Evolutionary conservation across 1,284 basidiomycete species (phyloP), one percentile per base, ranked within the genome.

Genomic region (Anthracocystis setariae): DNA sequence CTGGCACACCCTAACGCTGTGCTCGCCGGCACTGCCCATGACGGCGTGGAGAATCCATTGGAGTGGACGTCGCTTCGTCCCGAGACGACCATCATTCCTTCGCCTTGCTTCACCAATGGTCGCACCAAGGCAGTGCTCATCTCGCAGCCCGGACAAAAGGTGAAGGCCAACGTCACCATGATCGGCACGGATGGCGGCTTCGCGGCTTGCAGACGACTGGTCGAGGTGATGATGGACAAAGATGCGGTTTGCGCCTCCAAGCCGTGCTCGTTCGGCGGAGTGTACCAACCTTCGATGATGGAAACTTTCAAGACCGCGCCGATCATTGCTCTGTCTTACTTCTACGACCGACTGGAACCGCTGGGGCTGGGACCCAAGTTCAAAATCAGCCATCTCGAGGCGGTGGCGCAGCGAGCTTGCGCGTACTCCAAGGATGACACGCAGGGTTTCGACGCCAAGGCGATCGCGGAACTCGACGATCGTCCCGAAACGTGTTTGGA

Each of bases 211-310:
- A 89, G 90, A 69, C 86, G 91, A 46, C 83, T 97, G 8, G 86
- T 98, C 44, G 90, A 96, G 84, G 86, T 98, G 59, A 92, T 96
- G 70, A 90, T 98, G 88, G 93, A 93, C 48, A 98, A 98, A 85
- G 92, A 98, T 78, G 90, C 93, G 0, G 87, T 93, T 49, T 98
- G 96, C 84, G 25, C 59, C 2, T 35, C 89, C 90, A 77, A 86
- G 90, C 76, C 92, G 91, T 98, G 95, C 84, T 93, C 94, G 2
- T 98, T 98, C 86, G 91, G 93, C 75, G 95, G 95, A 35, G 93
- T 97, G 25, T 98, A 98, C 86, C 95, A 98, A 83, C 96, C 95
- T 1, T 91, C 91, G n/a, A 87, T 98, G 25, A 87, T 92, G 71
- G 91, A 95, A 71, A 91, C 92, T 5, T 98, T 98, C 88, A 76